phyloP scores from a whole-genome alignment of 2,329 filamentous ascomycete genomes.

The Neurospora crassa region DNA sequence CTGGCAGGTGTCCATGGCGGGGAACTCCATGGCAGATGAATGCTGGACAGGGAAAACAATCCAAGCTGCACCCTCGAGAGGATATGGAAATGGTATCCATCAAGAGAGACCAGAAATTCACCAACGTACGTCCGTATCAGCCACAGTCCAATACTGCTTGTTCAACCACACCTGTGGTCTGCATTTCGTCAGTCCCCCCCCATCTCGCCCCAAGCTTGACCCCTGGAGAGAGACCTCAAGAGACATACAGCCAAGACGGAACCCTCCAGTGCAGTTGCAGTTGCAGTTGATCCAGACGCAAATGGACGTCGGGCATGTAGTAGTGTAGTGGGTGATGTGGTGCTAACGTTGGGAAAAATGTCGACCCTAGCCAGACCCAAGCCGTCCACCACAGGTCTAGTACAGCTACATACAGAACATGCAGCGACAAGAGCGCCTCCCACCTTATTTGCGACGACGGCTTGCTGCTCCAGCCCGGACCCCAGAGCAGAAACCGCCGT shows the following conservation, averaged over 20 bases:
- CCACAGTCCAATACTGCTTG: constrained; percentile 15
- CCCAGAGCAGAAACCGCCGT: not conserved
- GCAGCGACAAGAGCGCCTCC: not conserved
- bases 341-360: not conserved
- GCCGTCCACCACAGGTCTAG: not conserved
- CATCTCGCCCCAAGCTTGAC: constrained; percentile 8
- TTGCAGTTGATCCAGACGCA: not conserved
- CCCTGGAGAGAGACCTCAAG: constrained; percentile 7
- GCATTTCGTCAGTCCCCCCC: not conserved
- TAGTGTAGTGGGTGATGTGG: not conserved
- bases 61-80: not conserved
- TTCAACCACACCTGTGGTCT: constrained; percentile 14
- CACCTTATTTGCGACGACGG: not conserved
- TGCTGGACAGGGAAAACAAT: not conserved
- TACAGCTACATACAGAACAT: constrained; percentile 1
- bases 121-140: not conserved
- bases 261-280: constrained; percentile 6
- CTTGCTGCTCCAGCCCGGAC: not conserved
- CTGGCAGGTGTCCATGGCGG: not conserved
- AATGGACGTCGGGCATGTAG: not conserved
- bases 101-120: not conserved
- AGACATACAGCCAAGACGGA: constrained; percentile 10
- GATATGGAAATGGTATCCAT: not conserved
- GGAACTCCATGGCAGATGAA: not conserved
- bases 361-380: not conserved